Conservation (phyloP, 768 basidiomycete species). For the Phanerochaete sordida region DNA sequence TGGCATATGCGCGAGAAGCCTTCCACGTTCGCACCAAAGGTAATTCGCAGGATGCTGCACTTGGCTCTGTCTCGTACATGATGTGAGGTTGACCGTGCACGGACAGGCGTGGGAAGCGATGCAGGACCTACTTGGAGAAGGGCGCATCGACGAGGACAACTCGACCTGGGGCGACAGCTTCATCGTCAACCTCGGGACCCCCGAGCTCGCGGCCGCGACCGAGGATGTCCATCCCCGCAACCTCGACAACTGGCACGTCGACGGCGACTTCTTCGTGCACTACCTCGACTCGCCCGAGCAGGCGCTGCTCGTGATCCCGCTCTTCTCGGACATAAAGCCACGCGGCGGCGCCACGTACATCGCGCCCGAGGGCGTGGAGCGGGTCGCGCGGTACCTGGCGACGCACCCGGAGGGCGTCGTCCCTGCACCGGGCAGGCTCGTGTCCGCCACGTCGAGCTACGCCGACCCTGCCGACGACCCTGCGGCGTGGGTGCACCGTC, state of each 20-base stretch:
- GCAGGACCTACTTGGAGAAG: constrained; percentile 56
- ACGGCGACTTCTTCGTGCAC: constrained; percentile 59
- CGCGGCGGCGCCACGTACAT: constrained; percentile 60
- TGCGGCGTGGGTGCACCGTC: constrained; percentile 41
- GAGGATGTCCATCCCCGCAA: constrained; percentile 35
- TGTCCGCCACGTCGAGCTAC: constrained; percentile 40
- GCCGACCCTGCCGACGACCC: constrained; percentile 36
- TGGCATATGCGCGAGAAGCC: constrained; percentile 43
- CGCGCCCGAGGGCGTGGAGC: constrained; percentile 49
- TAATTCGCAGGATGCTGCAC: constrained; percentile 8
- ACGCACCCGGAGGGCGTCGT: constrained; percentile 50
- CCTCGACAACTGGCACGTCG: constrained; percentile 63
- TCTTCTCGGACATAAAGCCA: constrained; percentile 54
- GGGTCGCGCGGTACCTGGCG: constrained; percentile 48
- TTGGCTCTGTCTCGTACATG: too few species aligned
- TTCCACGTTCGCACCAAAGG: constrained; percentile 51
- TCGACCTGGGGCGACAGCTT: constrained; percentile 56
- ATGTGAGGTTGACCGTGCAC: neutral
- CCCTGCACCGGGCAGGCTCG: constrained; percentile 41
- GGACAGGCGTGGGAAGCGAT: constrained; percentile 57
- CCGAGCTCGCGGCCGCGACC: constrained; percentile 33
- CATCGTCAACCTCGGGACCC: constrained; percentile 58
- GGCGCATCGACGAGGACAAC: constrained; percentile 47
- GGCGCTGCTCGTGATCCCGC: constrained; percentile 57
- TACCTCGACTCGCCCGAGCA: constrained; percentile 67